Percentiles rank a stretch among this genome's conserved stretches.
These are phyloP conservation scores for Triticum aestivum DNA, from an alignment of 176 grass and related monocot genomes.

Conservation along the genomic window DNA sequence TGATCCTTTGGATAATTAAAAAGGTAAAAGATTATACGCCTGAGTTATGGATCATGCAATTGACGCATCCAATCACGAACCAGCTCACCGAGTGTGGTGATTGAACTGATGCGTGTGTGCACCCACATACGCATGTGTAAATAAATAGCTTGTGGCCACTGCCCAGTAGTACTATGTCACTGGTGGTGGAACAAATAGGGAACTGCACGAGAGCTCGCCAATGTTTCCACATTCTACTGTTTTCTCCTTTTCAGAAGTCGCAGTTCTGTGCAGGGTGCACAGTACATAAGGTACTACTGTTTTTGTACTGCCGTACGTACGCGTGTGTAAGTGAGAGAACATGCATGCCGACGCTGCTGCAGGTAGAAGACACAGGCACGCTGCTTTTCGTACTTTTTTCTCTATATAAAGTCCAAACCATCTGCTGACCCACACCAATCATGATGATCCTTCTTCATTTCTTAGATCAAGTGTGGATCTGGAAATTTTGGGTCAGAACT, in stretches of 20 bases:
- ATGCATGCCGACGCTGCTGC: background rate
- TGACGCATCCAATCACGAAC: too few relatives aligned
- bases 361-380: slow-evolving; percentile 3
- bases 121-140: too few relatives aligned
- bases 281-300: slow-evolving; percentile 29
- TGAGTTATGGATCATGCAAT: too few relatives aligned
- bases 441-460: slow-evolving; percentile 14
- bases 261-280: slow-evolving; percentile 24
- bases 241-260: slow-evolving; percentile 28
- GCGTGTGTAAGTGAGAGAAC: background rate
- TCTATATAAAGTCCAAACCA: background rate
- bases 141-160: too few relatives aligned
- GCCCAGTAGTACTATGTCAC: too few relatives aligned
- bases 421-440: background rate
- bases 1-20: too few relatives aligned
- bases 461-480: background rate
- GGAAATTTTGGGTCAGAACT: background rate
- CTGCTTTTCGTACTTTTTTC: slow-evolving; percentile 19
- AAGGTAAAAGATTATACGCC: too few relatives aligned
- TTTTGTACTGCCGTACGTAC: background rate
- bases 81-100: too few relatives aligned
- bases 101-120: too few relatives aligned
- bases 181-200: too few relatives aligned
- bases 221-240: slow-evolving; percentile 28
- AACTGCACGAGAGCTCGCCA: background rate